These are phyloP conservation scores for Peniophora sp. DNA, from an alignment of 1,284 basidiomycete genomes.

Conservation along the genomic window DNA sequence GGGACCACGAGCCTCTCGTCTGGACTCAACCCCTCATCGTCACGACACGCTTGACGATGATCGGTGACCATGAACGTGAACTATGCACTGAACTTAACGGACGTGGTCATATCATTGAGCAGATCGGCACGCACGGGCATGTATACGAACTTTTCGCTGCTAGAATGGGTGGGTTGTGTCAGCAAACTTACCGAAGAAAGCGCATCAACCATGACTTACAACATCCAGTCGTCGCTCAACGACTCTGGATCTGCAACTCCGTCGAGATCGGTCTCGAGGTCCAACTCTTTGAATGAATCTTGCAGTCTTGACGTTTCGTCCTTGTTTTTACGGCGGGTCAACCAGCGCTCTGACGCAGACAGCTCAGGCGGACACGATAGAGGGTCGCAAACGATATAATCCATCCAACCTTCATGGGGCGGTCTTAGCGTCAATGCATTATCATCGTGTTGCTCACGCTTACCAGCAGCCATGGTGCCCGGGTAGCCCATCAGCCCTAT, in stretches of 20 bases:
- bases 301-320: neutral
- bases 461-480: conserved; percentile 45
- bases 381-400: conserved; percentile 51
- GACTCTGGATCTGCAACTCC: conserved; percentile 48
- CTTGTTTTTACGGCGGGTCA: conserved; percentile 10
- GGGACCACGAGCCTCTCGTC: conserved; percentile 13
- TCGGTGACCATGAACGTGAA: conserved; percentile 58
- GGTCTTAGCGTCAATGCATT: neutral
- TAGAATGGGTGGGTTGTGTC: conserved; percentile 10
- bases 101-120: neutral
- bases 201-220: conserved; percentile 27
- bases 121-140: conserved; percentile 36
- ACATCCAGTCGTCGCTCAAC: conserved; percentile 40
- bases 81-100: conserved; percentile 14
- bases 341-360: conserved; percentile 32
- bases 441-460: conserved; percentile 2
- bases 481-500: conserved; percentile 54
- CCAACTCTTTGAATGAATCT: conserved; percentile 4
- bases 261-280: conserved; percentile 17
- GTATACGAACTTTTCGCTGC: conserved; percentile 41
- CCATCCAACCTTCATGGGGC: conserved; percentile 41
- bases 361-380: conserved; percentile 43
- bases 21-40: conserved; percentile 25
- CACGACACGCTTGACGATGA: conserved; percentile 41
- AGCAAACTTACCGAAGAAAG: neutral